These are phyloP conservation scores for Poa annua DNA, from an alignment of 176 grass and related monocot species.

Conservation along the genomic window DNA sequence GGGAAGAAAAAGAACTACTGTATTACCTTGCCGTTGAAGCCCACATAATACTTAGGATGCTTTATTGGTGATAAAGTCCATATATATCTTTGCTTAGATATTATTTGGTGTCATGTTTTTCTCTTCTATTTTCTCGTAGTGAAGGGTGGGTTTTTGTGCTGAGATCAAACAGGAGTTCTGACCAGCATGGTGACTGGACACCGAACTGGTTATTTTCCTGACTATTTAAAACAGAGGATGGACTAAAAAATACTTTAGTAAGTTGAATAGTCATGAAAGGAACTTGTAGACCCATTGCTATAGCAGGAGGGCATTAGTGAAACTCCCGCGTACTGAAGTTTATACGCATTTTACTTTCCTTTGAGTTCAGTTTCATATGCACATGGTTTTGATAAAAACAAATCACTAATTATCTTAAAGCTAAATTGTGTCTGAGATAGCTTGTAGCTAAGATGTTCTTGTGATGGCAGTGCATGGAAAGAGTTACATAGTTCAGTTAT, in stretches of 20 bases:
- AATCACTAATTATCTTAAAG: neutral
- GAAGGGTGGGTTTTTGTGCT: neutral
- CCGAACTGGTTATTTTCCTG: neutral
- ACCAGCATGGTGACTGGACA: neutral
- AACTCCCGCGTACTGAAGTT: neutral
- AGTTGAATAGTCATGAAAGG: slow-evolving; percentile 7
- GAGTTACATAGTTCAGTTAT: slow-evolving; percentile 20
- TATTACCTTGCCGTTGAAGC: neutral
- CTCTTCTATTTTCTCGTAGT: neutral
- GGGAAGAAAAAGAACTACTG: neutral
- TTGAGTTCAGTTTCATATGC: slow-evolving; percentile 21
- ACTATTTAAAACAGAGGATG: slow-evolving; percentile 18
- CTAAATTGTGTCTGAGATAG: slow-evolving; percentile 15
- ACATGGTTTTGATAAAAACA: slow-evolving; percentile 24
- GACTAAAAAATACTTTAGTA: neutral
- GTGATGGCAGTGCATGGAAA: neutral
- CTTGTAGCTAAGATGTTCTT: neutral
- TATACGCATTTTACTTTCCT: slow-evolving; percentile 26
- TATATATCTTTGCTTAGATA: slow-evolving; percentile 22
- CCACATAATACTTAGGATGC: neutral
- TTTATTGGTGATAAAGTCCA: neutral
- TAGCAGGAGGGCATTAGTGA: neutral
- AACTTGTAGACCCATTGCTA: neutral
- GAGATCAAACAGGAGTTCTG: neutral
- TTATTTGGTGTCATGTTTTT: neutral